These are phyloP conservation scores for Rhodotorula sp. DNA, from an alignment of 1,284 basidiomycete genomes.

Conservation along the genomic window DNA sequence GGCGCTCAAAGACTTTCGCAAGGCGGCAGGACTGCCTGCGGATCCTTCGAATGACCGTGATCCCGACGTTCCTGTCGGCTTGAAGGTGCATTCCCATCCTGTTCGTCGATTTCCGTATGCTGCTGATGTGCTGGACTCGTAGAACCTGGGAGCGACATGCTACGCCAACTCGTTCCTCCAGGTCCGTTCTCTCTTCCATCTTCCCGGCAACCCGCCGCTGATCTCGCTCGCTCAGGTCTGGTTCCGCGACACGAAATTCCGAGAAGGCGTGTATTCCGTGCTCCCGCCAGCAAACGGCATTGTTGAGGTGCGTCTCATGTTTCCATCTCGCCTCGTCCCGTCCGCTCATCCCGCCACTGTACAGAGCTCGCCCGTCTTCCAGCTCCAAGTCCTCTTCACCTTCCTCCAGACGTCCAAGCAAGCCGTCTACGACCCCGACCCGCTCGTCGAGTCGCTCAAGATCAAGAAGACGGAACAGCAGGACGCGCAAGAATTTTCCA, in stretches of 20 bases:
- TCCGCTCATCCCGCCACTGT: neutral
- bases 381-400: constrained; percentile 60
- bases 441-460: constrained; percentile 75
- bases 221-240: constrained; percentile 56
- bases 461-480: constrained; percentile 80
- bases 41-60: constrained; percentile 59
- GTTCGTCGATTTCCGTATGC: neutral
- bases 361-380: constrained; percentile 50
- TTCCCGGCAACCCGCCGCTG: neutral
- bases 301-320: constrained; percentile 55
- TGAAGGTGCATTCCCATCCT: constrained; percentile 59
- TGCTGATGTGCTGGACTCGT: constrained; percentile 24
- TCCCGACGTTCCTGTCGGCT: constrained; percentile 67
- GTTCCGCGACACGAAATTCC: constrained; percentile 65
- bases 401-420: constrained; percentile 71
- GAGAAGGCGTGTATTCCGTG: constrained; percentile 61
- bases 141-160: constrained; percentile 84
- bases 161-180: constrained; percentile 81
- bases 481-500: constrained; percentile 95
- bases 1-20: constrained; percentile 58
- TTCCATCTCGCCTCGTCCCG: neutral
- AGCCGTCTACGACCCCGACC: constrained; percentile 72
- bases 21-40: constrained; percentile 57
- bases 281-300: constrained; percentile 56
- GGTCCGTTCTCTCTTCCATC: constrained; percentile 51